Evolutionary conservation across 352 stramenopile genomes (phyloP).

Genomic region (Phytophthora citricola): DNA sequence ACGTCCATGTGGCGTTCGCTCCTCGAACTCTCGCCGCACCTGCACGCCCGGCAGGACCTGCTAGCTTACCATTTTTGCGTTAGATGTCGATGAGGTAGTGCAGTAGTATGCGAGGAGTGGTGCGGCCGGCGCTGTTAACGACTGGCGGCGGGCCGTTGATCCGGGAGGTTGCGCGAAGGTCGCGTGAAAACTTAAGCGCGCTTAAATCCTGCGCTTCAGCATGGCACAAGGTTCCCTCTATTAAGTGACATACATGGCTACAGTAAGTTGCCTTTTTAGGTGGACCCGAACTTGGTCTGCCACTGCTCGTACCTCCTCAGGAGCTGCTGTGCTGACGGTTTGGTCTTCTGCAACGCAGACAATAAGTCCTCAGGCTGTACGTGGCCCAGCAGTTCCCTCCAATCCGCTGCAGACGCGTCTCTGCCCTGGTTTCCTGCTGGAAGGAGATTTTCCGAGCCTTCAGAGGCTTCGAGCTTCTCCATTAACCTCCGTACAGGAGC

Average conservation of each 20-base stretch:
- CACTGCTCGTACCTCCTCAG: conserved; percentile 85
- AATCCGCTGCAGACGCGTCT: conserved; percentile 44
- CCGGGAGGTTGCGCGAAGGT: conserved; percentile 13
- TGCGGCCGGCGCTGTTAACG: conserved; percentile 20
- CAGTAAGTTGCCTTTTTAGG: conserved; percentile 36
- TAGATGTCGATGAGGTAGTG: conserved; percentile 89
- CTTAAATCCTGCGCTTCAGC: conserved; percentile 10
- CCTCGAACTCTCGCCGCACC: not conserved
- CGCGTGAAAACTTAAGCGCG: conserved; percentile 29
- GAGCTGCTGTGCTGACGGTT: conserved; percentile 77
- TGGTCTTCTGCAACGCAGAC: conserved; percentile 74
- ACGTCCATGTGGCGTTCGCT: not conserved
- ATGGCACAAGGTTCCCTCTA: not conserved
- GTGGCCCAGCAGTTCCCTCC: conserved; percentile 64
- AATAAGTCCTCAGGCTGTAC: conserved; percentile 64
- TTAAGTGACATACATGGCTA: conserved; percentile 29
- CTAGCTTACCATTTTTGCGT: conserved; percentile 75
- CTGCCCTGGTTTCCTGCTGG: conserved; percentile 23
- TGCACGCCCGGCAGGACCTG: conserved; percentile 1
- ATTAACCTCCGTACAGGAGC: conserved; percentile 79
- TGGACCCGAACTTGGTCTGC: conserved; percentile 83
- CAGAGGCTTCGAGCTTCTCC: conserved; percentile 57
- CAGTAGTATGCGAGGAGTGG: conserved; percentile 66
- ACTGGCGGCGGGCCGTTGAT: conserved; percentile 12
- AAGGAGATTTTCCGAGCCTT: conserved; percentile 31